Percentiles rank a stretch among this genome's conserved stretches.
Conservation (phyloP, 179 eudicot genomes). For the Pouteria campechiana region DNA sequence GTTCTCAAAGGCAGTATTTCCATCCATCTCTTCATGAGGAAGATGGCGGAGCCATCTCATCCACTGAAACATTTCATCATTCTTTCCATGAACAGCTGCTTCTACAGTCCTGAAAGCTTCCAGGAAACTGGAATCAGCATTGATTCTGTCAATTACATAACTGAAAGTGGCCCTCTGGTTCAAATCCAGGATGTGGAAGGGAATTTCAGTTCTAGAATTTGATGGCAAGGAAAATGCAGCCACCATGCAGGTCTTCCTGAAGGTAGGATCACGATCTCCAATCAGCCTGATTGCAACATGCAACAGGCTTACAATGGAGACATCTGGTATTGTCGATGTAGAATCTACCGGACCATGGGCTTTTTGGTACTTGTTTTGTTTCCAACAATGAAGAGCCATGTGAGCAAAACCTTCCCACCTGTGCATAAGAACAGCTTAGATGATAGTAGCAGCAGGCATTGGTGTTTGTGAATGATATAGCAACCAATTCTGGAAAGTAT, state of each 20-base stretch:
- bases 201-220: slow-evolving; percentile 15
- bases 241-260: slow-evolving; percentile 80
- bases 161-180: slow-evolving; percentile 42
- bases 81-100: slow-evolving; percentile 23
- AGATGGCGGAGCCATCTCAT: slow-evolving; percentile 62
- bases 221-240: slow-evolving; percentile 36
- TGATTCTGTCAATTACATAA: slow-evolving; percentile 26
- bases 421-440: too few relatives aligned
- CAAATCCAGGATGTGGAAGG: slow-evolving; percentile 22
- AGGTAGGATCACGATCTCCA: slow-evolving; percentile 31
- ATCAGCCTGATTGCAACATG: slow-evolving; percentile 53
- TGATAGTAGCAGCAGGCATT: too few relatives aligned
- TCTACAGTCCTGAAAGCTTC: slow-evolving; percentile 30
- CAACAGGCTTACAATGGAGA: slow-evolving; percentile 34
- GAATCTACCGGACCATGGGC: slow-evolving; percentile 3
- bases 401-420: slow-evolving; percentile 92
- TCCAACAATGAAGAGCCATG: slow-evolving; percentile 53
- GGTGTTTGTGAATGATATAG: too few relatives aligned
- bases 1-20: slow-evolving; percentile 7
- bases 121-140: slow-evolving; percentile 29
- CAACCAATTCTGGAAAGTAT: too few relatives aligned
- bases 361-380: slow-evolving; percentile 11
- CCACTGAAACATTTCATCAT: slow-evolving; percentile 47
- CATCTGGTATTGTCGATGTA: slow-evolving; percentile 10
- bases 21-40: slow-evolving; percentile 3